Evolutionary conservation across 495 filamentous ascomycete genomes (phyloP), one percentile per base, ranked within the genome.

Genomic region (Penicillium malachiteum): DNA sequence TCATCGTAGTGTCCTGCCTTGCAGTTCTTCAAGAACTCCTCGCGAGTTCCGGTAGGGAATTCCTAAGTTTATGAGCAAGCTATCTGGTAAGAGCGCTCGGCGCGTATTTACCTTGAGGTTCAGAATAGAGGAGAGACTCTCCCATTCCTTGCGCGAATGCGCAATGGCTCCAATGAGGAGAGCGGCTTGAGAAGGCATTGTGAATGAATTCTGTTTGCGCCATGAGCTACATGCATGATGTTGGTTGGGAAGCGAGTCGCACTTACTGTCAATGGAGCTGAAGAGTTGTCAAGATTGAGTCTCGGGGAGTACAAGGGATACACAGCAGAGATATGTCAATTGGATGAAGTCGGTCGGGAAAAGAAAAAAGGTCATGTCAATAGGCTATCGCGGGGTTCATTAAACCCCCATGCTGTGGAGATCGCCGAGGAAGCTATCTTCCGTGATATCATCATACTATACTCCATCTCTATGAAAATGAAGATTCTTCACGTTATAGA

Each of bases 101-200:
- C 5, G 21, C 16, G n/a, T 9, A 39, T 38, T 43, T 57, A 85
- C 84, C 70, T 82, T 83, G 42, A 87, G 69, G 7, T 71, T 77
- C 40, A 82, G 68, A 17, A 82, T 68, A 0, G 75, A 78, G 1
- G 73, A 71, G 34, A 84, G 67, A 33, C 72, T 74, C 57, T 82
- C 74, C 84, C 82, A 86, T 62, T 85, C 81, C 50, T 76, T 76
- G 47, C 74, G 68, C 48, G 81, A 75, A 50, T 81, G 77, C 26
- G 75, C 71, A 43, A 86, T 77, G 17, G 66, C 75, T 50, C 84
- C 84, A 58, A 86, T 78, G 46, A 86, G 70, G 14, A 86, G 75
- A 17, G 81, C 80, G 44, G 77, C 63, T 61, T 77, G 75, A 18
- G 62, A 64, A 51, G 67, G 38, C 71, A 76, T 77, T 38, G 42